Base-by-base conservation (phyloP, 768 basidiomycete species). In the Thelephora ganbajun region DNA sequence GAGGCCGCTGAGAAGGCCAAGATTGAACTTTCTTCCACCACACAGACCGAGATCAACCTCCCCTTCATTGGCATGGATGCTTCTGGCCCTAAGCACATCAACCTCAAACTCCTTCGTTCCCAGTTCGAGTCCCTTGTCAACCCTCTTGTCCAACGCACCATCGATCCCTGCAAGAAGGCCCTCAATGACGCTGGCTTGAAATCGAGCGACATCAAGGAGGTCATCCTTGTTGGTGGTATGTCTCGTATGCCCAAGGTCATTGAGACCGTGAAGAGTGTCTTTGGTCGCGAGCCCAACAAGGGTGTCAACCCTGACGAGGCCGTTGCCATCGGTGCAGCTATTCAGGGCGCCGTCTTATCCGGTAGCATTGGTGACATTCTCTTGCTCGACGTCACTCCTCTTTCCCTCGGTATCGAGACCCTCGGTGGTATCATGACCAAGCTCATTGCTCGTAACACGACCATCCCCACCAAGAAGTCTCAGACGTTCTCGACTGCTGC, bases 351-450 rank as follows among this genome's bases (percentile, higher is more conserved):
- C 71, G 94, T 99, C 49, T 76, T 99, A 42, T 85, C 93, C 50
- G 96, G 96, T 41, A 87, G 91, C 58, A 92, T 97, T 49, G 96
- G 87, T 34, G 93, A 97, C 59, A 92, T 97, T 54, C 73, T 97
- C 0, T 80, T 99, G 46, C 77, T 93, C 34, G 92, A 94, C 56
- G 92, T 94, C 36, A 94, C 91, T n/a, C 92, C 91, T 30, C 75
- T 98, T 0, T 99, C 94, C 1, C 86, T 99, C 54, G 89, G 88
- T 70, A 91, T 91, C 47, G 92, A 96, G 69, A 98, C 94, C 11
- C 89, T 97, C 53, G 93, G 96, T 55, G 96, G 96, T 60, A 97
- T 99, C 68, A 98, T 99, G 90, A 98, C 94, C 54, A 94, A 97
- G 68, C 79, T 99, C 39, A 99, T 99, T 68, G 83, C 74, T 61